Base-by-base conservation (phyloP, 1,284 basidiomycete species). In the Apiotrichum mycotoxinovorans region DNA sequence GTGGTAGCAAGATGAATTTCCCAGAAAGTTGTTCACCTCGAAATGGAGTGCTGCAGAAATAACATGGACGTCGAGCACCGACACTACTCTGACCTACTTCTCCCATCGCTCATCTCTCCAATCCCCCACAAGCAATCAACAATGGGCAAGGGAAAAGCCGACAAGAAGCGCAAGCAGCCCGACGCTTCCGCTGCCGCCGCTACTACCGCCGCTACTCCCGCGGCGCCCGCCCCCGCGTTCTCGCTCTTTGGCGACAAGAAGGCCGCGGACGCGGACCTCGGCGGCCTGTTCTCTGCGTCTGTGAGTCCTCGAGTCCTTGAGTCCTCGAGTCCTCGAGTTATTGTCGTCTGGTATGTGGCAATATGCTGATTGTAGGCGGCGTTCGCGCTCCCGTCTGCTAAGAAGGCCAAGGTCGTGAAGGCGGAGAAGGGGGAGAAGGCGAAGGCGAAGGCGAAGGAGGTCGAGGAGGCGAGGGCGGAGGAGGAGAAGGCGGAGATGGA, bases 281-380 rank as follows among this genome's bases (percentile, higher is more conserved):
- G 78, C 57, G 72, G 69, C 57, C 49, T 80, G 22, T 80, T 80
- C 67, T 68, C 70, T 34, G 73, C 75, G 51, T 71, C 71, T 40
- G 78, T 79, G 52, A 66, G 78, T 70, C n/a, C n/a, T n/a, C n/a
- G n/a, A n/a, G n/a, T n/a, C n/a, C n/a, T n/a, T n/a, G n/a, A n/a
- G n/a, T n/a, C n/a, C n/a, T n/a, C n/a, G n/a, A n/a, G n/a, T n/a
- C n/a, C n/a, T n/a, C n/a, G n/a, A n/a, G n/a, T n/a, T 10, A 9
- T 26, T n/a, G 10, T 33, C 22, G n/a, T 26, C 33, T 56, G 23
- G 53, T 23, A 10, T 22, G 25, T 27, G 14, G 23, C 18, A 40
- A 4, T 20, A 4, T 49, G 15, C 53, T 46, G 49, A 55, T 38
- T 33, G 0, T 50, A 74, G 73, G 68, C 69, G 14, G 56, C 66